phyloP scores from a whole-genome alignment of 805 yeast genomes.

The Candida rishiriensis region DNA sequence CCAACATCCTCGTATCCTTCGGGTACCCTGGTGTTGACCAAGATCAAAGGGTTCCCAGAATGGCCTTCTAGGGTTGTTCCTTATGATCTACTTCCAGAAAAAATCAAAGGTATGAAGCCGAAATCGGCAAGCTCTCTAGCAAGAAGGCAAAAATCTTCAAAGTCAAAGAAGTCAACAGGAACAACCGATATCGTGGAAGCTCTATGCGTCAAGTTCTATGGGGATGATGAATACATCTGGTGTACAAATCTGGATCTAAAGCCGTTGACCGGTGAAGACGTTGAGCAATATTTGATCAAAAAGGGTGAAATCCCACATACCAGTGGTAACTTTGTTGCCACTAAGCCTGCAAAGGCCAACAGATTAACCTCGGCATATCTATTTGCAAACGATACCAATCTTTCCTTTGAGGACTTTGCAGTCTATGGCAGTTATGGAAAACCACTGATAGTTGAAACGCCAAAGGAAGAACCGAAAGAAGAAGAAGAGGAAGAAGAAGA shows the following conservation, averaged over 20 bases:
- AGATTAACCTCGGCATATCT: conserved; percentile 29
- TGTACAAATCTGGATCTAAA: conserved; percentile 49
- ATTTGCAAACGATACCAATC: conserved; percentile 31
- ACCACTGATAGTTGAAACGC: conserved; percentile 19
- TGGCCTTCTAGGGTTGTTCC: conserved; percentile 88
- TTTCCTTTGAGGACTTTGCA: conserved; percentile 45
- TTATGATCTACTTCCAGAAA: conserved; percentile 52
- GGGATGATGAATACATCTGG: conserved; percentile 74
- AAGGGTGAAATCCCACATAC: conserved; percentile 32
- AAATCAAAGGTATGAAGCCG: conserved; percentile 48
- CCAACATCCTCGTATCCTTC: conserved; percentile 24
- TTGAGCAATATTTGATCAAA: conserved; percentile 28
- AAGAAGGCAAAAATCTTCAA: conserved; percentile 13
- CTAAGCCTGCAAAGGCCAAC: conserved; percentile 38
- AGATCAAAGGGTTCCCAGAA: conserved; percentile 81
- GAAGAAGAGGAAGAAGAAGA: conserved; percentile 4
- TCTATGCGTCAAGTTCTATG: conserved; percentile 58
- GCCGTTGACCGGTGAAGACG: conserved; percentile 37
- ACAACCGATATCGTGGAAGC: conserved; percentile 25
- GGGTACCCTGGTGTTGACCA: conserved; percentile 63
- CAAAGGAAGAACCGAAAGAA: conserved; percentile 4
- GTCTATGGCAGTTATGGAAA: conserved; percentile 39
- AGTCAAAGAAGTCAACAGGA: conserved; percentile 11
- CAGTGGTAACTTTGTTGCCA: conserved; percentile 41
- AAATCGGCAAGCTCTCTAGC: conserved; percentile 32